phyloP scores from a whole-genome alignment of 257 asterid genomes.

The Nicotiana knightiana region DNA sequence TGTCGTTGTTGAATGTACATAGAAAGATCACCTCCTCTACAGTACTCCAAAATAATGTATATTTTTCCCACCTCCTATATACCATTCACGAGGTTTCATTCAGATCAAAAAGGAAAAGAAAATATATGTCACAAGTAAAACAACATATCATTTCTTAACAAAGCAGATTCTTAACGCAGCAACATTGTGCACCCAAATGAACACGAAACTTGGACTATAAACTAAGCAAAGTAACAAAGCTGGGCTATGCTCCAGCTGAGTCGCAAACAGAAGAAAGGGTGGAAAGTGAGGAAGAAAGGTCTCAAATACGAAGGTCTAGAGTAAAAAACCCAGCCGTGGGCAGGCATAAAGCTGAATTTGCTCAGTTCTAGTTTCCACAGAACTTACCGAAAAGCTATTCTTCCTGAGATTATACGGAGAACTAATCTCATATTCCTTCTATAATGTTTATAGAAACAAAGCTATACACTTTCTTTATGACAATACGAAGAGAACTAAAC shows the following conservation, averaged over 20 bases:
- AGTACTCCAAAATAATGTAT: conserved; percentile 79
- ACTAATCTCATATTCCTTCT: not conserved
- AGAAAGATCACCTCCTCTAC: conserved; percentile 96
- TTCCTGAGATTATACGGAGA: not conserved
- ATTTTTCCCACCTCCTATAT: conserved; percentile 80
- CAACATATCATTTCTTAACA: not conserved
- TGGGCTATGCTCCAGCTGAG: not conserved
- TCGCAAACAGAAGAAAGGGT: too few species aligned
- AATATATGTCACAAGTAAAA: not conserved
- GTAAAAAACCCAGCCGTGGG: not conserved
- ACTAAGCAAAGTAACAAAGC: not conserved
- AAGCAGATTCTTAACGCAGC: not conserved
- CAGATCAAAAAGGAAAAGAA: conserved; percentile 6
- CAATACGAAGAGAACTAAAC: not conserved
- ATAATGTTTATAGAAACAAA: not conserved
- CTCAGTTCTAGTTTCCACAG: not conserved
- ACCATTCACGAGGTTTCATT: conserved; percentile 18
- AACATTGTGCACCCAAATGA: not conserved
- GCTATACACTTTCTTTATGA: not conserved
- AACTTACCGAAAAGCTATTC: not conserved
- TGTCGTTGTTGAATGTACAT: conserved; percentile 58
- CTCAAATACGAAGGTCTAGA: not conserved
- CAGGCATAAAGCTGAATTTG: not conserved
- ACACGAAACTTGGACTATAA: not conserved
- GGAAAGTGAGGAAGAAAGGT: too few species aligned